phyloP scores from a whole-genome alignment of 2,329 filamentous ascomycete species.

The Beauveria varroae region DNA sequence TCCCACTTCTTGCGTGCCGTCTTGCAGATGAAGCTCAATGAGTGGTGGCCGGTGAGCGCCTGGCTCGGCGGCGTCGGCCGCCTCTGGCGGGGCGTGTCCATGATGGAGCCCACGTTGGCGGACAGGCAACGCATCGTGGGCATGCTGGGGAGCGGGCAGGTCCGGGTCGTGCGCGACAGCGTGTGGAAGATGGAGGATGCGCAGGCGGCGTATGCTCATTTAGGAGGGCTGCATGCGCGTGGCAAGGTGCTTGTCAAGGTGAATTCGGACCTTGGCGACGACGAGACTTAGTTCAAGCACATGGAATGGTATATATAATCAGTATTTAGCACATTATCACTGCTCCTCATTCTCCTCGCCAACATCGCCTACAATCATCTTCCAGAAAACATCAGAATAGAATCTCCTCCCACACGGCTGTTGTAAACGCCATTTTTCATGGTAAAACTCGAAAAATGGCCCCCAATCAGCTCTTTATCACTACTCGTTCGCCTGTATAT shows the following conservation, averaged over 20 bases:
- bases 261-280: conserved; percentile 17
- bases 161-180: conserved; percentile 30
- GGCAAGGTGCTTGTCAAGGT: conserved; percentile 33
- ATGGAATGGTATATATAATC: too few species aligned
- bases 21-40: conserved; percentile 30
- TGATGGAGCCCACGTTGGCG: conserved; percentile 26
- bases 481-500: neutral
- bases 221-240: conserved; percentile 26
- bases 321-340: neutral
- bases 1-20: conserved; percentile 23
- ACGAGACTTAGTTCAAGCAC: conserved; percentile 14
- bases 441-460: too few species aligned
- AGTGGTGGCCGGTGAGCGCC: conserved; percentile 26
- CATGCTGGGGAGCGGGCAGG: conserved; percentile 27
- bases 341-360: neutral
- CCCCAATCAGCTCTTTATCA: neutral
- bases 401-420: neutral
- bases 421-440: neutral
- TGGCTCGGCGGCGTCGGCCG: conserved; percentile 31
- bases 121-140: conserved; percentile 25
- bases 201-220: conserved; percentile 27
- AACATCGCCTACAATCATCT: neutral
- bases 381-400: neutral
- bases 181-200: conserved; percentile 29
- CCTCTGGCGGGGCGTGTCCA: conserved; percentile 26